These are phyloP conservation scores for Penicillium sp. DNA, from an alignment of 2,329 filamentous ascomycete genomes.

Conservation along the genomic window DNA sequence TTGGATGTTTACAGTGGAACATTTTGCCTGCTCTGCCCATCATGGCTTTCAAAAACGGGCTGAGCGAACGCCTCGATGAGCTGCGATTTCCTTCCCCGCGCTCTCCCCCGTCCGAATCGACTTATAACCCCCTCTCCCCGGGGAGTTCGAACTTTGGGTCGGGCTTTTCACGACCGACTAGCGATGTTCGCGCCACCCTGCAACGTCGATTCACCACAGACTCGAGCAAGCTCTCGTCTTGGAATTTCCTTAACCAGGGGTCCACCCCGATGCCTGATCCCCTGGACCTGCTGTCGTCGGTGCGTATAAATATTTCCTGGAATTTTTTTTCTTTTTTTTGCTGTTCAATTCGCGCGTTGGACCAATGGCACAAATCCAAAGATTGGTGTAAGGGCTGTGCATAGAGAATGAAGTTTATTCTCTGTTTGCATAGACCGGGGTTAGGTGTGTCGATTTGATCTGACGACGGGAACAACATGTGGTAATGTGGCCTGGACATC, in stretches of 20 bases:
- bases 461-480: neutral
- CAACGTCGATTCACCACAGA: constrained; percentile 94
- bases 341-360: neutral
- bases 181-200: constrained; percentile 73
- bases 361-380: neutral
- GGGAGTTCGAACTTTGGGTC: constrained; percentile 63
- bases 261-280: constrained; percentile 55
- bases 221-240: constrained; percentile 73
- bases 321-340: neutral
- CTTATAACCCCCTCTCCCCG: constrained; percentile 71
- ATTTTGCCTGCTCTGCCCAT: constrained; percentile 31
- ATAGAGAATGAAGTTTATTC: neutral
- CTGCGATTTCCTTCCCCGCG: constrained; percentile 75
- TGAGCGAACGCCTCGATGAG: constrained; percentile 72
- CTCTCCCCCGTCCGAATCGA: constrained; percentile 72
- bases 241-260: constrained; percentile 63
- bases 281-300: constrained; percentile 54
- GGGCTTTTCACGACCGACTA: constrained; percentile 53
- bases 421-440: neutral
- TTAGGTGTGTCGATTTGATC: neutral
- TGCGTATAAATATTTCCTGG: constrained; percentile 39
- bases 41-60: constrained; percentile 66
- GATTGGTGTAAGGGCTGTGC: neutral
- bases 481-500: neutral
- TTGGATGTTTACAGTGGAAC: constrained; percentile 32